Base-by-base conservation (phyloP, 345 rosid species). In the Rhodamnia rubescens region DNA sequence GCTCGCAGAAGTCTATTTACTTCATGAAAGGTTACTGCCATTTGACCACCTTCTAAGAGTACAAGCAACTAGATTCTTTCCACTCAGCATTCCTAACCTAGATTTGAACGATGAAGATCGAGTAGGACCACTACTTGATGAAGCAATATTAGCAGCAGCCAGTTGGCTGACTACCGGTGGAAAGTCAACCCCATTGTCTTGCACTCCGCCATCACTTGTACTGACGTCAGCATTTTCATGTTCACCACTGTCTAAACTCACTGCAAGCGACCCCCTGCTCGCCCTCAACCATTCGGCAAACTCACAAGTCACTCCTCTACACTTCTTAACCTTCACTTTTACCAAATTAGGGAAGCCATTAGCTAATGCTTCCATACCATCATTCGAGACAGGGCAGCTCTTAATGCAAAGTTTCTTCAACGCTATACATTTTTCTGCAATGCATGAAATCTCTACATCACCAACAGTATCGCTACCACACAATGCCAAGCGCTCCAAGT, bases 311-410 rank as follows among this genome's bases (percentile, higher is more conserved):
- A 95, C 96, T 49, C 91, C 92, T 90, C 93, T 88, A 84, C 98
- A 95, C 85, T 94, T 95, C 93, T 93, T 95, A 88, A 95, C 93
- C 91, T 94, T 95, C 85, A 94, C 93, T 87, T 95, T 94, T 15
- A 95, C 91, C 91, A 94, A 88, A 86, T 94, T 95, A 0, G 96
- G 98, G 89, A 96, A 95, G 83, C 98, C 96, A 32, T 53, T 84
- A 10, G 90, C 97, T 24, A 95, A 88, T 1, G 96, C 95, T 88
- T 94, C 93, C 92, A 95, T 86, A 52, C 95, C 98, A 9, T 82
- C 89, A 85, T 93, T 90, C 2, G 96, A 92, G 26, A 93, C 88
- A 0, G 95, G 96, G 69, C 95, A 93, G 50, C 90, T 93, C 90
- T 95, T 93, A 81, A 94, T 90, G 49, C 98, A 95, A 49, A 93